Base-by-base conservation (phyloP, 2,329 filamentous ascomycete species). In the Cylindrodendrum hubeiense region DNA sequence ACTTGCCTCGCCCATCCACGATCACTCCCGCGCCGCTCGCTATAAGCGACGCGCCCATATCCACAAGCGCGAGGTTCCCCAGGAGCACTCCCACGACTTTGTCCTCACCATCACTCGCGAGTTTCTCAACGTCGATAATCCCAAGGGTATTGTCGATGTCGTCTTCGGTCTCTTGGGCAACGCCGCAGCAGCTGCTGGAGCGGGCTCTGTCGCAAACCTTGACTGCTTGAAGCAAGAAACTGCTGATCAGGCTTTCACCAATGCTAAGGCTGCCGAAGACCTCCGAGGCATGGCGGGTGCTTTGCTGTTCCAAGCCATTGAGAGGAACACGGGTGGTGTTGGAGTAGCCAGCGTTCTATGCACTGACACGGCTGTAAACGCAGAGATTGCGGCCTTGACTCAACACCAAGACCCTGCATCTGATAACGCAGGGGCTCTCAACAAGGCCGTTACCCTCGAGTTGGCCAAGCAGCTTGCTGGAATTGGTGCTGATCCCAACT, bases 401-500 rank as follows among this genome's bases (percentile, higher is more conserved):
- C 89, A 91, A 78, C 90, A 92, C 78, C 89, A 92, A 79, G 90
- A 92, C 75, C 89, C 90, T 28, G 90, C 90, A 21, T 87, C 87
- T 1, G 74, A 82, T 3, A 85, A 84, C 44, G 87, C 89, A 13
- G 83, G 84, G 15, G 84, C 76, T 1, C 79, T 82, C 51, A 92
- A 92, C 82, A 90, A 90, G 80, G 80, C 82, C 37, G 86, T 91
- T 69, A 84, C 87, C 50, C 81, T 90, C 7, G 84, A 83, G 47
- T 80, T 91, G 4, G 89, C 90, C 19, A 79, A 81, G 56, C 87
- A 91, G 79, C 86, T 92, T 55, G 83, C 84, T 21, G 79, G 82
- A 5, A 82, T 92, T 67, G 90, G 90, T 15, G 90, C 87, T 30
- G 86, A 92, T 75, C 88, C 89, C 17, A 80, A 84, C 51, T 79